phyloP scores from a whole-genome alignment of 2,329 filamentous ascomycete genomes.

The Lomentospora prolificans region DNA sequence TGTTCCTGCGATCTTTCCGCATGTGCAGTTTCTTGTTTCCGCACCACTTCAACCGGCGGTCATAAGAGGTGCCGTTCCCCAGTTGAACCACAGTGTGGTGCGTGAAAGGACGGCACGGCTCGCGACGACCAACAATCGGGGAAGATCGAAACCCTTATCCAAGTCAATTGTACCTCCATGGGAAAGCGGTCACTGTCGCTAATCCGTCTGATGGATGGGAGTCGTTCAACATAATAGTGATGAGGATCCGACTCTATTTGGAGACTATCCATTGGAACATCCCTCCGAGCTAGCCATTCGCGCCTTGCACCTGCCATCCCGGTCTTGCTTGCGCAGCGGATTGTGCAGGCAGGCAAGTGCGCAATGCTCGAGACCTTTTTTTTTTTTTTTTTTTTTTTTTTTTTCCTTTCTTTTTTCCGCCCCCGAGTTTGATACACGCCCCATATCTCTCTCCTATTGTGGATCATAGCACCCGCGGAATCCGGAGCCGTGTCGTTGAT shows the following conservation, averaged over 20 bases:
- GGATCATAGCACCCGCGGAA: background rate
- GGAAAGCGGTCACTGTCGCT: too few species aligned
- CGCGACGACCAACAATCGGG: background rate
- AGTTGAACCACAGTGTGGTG: background rate
- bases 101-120: background rate
- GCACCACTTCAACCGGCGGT: background rate
- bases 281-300: background rate
- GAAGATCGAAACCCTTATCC: background rate
- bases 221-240: too few species aligned
- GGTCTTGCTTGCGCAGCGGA: background rate
- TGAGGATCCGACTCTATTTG: too few species aligned
- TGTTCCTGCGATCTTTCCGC: background rate
- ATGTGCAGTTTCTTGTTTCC: background rate
- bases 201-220: too few species aligned
- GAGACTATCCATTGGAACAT: too few species aligned
- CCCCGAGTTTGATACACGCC: background rate
- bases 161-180: background rate
- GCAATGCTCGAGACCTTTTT: background rate
- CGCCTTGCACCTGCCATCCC: background rate
- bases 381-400: background rate
- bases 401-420: background rate
- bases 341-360: background rate
- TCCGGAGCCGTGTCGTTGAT: slow-evolving; percentile 1
- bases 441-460: background rate
- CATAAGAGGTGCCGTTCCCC: background rate